Conservation (phyloP, 2,329 filamentous ascomycete species). For the Penicillium sp. region DNA sequence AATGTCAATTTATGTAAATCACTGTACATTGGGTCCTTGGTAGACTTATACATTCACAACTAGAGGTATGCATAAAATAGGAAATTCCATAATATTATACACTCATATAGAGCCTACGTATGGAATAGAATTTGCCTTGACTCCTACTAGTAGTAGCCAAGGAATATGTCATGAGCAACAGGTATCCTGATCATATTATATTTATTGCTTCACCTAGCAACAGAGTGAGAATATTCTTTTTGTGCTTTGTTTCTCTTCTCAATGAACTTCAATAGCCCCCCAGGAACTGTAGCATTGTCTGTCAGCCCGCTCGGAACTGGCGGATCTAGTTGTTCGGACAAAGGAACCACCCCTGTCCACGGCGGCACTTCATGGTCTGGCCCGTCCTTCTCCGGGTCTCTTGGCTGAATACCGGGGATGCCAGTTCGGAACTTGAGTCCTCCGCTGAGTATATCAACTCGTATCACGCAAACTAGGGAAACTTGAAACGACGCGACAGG, state of each 20-base stretch:
- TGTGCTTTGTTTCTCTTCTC: background rate
- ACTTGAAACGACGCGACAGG: conserved; percentile 13
- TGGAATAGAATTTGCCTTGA: too few relatives aligned
- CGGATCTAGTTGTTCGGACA: conserved; percentile 1
- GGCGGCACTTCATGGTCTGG: conserved; percentile 4
- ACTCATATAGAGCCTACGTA: too few relatives aligned
- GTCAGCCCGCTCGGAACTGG: conserved; percentile 7
- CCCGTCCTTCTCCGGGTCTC: conserved; percentile 6
- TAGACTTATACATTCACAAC: too few relatives aligned
- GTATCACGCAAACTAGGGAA: conserved; percentile 8
- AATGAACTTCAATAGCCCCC: background rate
- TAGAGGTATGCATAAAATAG: too few relatives aligned
- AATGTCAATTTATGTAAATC: too few relatives aligned
- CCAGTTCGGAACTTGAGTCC: conserved; percentile 9
- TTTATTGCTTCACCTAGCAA: background rate
- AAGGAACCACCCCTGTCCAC: conserved; percentile 4
- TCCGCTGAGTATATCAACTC: conserved; percentile 7
- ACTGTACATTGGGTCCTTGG: too few relatives aligned
- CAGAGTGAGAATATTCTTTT: background rate
- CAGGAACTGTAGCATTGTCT: background rate
- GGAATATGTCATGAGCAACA: too few relatives aligned
- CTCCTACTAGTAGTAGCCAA: too few relatives aligned
- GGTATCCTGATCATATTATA: too few relatives aligned
- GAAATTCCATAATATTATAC: too few relatives aligned
- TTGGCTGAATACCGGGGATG: conserved; percentile 10